Evolutionary conservation across 106 monocot genomes (phyloP), one percentile per base, ranked within the genome.

Genomic region (Dioscorea dumetorum): DNA sequence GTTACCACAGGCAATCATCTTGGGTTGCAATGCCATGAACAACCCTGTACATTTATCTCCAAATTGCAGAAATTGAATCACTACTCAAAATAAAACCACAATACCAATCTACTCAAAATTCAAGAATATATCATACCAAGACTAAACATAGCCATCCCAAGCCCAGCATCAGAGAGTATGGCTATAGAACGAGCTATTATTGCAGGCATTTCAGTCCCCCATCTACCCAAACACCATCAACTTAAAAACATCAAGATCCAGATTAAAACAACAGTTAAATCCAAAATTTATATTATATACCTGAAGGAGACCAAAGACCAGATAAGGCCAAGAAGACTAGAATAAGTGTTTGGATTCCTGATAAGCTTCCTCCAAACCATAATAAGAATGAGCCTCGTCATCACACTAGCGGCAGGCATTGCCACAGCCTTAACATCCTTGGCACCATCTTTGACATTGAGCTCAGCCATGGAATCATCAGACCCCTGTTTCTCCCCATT

Each of bases 301-400:
- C 84, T 84, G 79, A 73, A 84, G 23, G 79, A 84, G 8, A 84
- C 76, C 22, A 84, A 61, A 50, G 84, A 79, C 84, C 84, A 84
- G 20, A 67, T 61, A 58, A 84, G 63, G 8, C 84, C 84, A 16
- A 84, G 35, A 8, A 84, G 72, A 62, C 84, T 84, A 28, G 84
- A 84, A 61, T 84, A 84, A 50, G 84, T 79, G 64, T 84, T 84
- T 32, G 84, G 84, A 59, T 84, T 84, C 58, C 84, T 58, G 18
- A 84, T 84, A 15, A 84, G 84, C 64, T 84, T 84, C 68, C 84
- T 79, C 84, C 84, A 84, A 13, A 84, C 84, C 84, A 84, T 84
- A 62, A 84, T 84, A 57, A 84, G 76, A 32, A 84, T 84, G 19
- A 84, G 63, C 73, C 79, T 84, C 48, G 84, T 84, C 84, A 84